Conservation (phyloP, 1,284 basidiomycete species). For the Apiotrichum laibachii region DNA sequence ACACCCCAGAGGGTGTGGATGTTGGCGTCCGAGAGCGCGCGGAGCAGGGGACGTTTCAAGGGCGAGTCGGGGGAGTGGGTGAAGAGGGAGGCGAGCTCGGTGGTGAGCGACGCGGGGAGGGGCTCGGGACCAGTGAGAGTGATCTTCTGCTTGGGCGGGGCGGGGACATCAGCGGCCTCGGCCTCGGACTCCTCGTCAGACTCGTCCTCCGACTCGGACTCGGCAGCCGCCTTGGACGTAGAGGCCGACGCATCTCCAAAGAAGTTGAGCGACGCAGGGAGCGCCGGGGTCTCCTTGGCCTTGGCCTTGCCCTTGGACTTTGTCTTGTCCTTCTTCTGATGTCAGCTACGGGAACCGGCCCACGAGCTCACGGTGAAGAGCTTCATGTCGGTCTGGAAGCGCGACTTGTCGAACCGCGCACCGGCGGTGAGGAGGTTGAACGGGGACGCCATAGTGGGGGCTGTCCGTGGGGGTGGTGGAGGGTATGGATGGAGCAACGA, state of each 20-base stretch:
- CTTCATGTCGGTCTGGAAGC: constrained; percentile 68
- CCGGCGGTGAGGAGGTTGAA: constrained; percentile 76
- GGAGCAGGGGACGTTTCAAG: constrained; percentile 32
- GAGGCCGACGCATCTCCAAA: constrained; percentile 67
- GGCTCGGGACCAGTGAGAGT: constrained; percentile 45
- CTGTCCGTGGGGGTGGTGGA: too few species aligned
- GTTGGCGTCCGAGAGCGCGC: constrained; percentile 24
- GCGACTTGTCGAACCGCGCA: constrained; percentile 70
- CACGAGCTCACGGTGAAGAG: constrained; percentile 61
- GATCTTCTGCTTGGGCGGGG: constrained; percentile 50
- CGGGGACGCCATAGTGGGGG: constrained; percentile 50
- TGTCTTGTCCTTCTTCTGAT: constrained; percentile 35
- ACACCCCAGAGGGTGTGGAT: constrained; percentile 43
- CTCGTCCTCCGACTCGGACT: constrained; percentile 24
- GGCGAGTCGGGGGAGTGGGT: constrained; percentile 24
- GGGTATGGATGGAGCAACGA: background rate
- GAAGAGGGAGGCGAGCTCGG: constrained; percentile 43
- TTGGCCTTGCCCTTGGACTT: constrained; percentile 49
- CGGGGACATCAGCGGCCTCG: constrained; percentile 24
- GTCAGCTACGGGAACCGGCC: background rate
- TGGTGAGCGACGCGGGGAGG: constrained; percentile 43
- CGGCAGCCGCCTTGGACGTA: constrained; percentile 52
- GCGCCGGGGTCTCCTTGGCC: constrained; percentile 30
- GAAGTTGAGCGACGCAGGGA: constrained; percentile 80
- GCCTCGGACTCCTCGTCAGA: constrained; percentile 19